Evolutionary conservation across 2,329 filamentous ascomycete species (phyloP).

Genomic region (Paramyrothecium roridum): DNA sequence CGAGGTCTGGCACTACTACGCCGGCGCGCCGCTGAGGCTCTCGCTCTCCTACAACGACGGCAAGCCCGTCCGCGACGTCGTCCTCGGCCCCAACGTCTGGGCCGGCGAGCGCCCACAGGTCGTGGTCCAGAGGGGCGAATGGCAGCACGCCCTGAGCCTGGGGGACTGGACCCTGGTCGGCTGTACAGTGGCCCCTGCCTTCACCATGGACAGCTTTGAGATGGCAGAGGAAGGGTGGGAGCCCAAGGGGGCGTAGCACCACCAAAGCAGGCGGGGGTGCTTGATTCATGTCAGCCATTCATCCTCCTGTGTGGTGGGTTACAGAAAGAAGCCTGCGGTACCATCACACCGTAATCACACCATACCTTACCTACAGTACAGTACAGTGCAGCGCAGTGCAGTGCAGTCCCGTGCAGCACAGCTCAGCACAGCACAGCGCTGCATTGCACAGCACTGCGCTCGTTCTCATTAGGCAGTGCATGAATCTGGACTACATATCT

Average conservation of each 20-base stretch:
- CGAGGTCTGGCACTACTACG: conserved; percentile 53
- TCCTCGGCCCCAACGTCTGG: conserved; percentile 42
- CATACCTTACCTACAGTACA: no score
- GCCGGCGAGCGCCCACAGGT: conserved; percentile 39
- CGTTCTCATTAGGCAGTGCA: no score
- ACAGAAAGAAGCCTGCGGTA: no score
- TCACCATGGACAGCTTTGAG: conserved; percentile 22
- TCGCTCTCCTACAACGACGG: conserved; percentile 40
- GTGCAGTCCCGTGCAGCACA: no score
- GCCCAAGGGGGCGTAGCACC: conserved; percentile 12
- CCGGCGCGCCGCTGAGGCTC: conserved; percentile 45
- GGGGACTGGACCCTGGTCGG: conserved; percentile 49
- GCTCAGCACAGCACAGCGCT: no score
- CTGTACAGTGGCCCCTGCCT: conserved; percentile 22
- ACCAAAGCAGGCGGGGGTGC: background rate
- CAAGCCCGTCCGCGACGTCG: conserved; percentile 21
- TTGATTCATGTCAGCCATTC: no score
- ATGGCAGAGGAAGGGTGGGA: conserved; percentile 27
- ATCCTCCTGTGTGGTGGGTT: no score
- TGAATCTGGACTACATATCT: no score
- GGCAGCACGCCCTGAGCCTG: conserved; percentile 42
- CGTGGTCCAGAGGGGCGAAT: conserved; percentile 34
- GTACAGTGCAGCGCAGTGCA: no score
- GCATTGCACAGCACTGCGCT: no score
- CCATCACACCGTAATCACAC: no score